Conservation (phyloP, 768 basidiomycete genomes). For the Chiua virens region DNA sequence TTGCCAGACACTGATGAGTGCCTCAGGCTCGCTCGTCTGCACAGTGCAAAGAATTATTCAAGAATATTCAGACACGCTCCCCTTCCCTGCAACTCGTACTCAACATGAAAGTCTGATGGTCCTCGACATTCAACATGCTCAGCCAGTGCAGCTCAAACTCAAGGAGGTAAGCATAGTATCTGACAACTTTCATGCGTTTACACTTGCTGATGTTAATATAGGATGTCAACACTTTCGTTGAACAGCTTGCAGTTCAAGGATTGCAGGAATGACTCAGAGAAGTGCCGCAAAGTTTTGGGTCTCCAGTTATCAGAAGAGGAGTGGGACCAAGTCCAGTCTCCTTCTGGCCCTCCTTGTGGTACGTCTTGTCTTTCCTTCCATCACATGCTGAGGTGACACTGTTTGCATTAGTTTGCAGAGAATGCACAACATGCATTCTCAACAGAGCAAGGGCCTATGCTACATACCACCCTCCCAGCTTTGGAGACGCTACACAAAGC, state of each 20-base stretch:
- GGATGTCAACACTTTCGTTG: neutral
- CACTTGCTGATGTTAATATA: conserved; percentile 8
- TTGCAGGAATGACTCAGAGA: neutral
- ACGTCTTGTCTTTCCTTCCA: neutral
- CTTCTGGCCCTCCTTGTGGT: conserved; percentile 1
- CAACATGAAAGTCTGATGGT: conserved; percentile 9
- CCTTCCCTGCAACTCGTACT: conserved; percentile 1
- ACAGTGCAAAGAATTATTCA: conserved; percentile 4
- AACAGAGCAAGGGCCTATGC: neutral
- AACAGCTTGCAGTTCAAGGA: conserved; percentile 5
- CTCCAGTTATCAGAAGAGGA: conserved; percentile 1
- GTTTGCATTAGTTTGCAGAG: conserved; percentile 5
- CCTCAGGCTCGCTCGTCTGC: neutral
- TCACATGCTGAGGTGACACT: neutral
- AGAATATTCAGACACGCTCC: neutral
- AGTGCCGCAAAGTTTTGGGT: neutral
- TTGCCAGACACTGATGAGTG: neutral
- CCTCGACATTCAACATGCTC: conserved; percentile 6
- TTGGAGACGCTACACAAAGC: conserved; percentile 6
- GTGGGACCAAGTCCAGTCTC: neutral
- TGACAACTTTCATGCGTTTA: neutral
- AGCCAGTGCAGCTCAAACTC: neutral
- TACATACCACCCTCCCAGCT: neutral
- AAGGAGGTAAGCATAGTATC: conserved; percentile 3
- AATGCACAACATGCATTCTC: conserved; percentile 8